Evolutionary conservation across 129 eudicot species (phyloP).

Genomic region (Flaveria sonorensis): DNA sequence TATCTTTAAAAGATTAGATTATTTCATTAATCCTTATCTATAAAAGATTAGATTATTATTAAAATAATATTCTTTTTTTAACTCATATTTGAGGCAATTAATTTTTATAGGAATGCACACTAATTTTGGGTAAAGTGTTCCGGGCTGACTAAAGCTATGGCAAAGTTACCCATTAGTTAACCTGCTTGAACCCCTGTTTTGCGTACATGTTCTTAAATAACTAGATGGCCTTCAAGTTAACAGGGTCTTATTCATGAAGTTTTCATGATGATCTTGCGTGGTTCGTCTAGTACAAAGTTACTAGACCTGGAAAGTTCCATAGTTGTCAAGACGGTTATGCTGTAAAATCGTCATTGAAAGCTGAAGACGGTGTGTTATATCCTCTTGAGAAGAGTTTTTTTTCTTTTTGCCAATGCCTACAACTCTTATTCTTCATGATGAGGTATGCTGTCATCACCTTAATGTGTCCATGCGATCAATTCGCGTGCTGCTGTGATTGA

Average conservation of each 20-base stretch:
- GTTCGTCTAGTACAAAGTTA: slow-evolving; percentile 86
- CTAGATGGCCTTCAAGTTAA: slow-evolving; percentile 1
- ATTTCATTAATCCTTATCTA: too few relatives aligned
- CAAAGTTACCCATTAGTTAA: too few relatives aligned
- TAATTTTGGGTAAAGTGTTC: too few relatives aligned
- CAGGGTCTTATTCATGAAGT: slow-evolving; percentile 94
- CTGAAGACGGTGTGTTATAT: slow-evolving; percentile 93
- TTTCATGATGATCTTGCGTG: slow-evolving; percentile 74
- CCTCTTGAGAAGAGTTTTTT: slow-evolving; percentile 88
- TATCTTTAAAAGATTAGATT: too few relatives aligned
- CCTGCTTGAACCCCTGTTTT: too few relatives aligned
- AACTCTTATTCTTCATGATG: too few relatives aligned
- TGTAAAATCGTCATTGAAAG: slow-evolving; percentile 91
- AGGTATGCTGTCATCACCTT: slow-evolving; percentile 45
- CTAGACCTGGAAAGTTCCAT: slow-evolving; percentile 90
- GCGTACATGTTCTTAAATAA: too few relatives aligned
- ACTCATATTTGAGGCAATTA: too few relatives aligned
- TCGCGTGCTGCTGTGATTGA: slow-evolving; percentile 4
- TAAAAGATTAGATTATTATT: too few relatives aligned
- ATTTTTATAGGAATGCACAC: too few relatives aligned
- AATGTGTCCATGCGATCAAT: neutral
- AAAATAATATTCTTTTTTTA: too few relatives aligned
- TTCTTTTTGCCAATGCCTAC: slow-evolving; percentile 97
- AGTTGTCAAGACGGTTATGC: slow-evolving; percentile 91
- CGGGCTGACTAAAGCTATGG: too few relatives aligned